Evolutionary conservation across 1,284 basidiomycete genomes (phyloP), one percentile per base, ranked within the genome.

Genomic region (Cutaneotrichosporon curvatum): DNA sequence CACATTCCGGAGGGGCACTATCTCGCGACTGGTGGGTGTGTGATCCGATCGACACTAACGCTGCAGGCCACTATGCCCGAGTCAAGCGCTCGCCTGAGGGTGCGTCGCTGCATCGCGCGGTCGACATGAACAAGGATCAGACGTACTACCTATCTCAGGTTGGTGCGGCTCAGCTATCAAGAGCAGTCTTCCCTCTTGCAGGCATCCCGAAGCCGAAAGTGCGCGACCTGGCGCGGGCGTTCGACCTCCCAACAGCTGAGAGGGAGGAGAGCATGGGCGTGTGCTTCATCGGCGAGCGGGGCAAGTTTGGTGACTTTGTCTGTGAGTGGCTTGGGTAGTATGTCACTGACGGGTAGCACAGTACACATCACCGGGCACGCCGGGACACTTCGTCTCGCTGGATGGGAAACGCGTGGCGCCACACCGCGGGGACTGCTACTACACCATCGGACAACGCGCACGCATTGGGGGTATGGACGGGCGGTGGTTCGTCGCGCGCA

Each of bases 181-280:
- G 84, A 55, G 78, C 88, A 0, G 67, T 92, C 2, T 94, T 97
- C 52, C 90, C 90, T 0, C 73, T 95, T 1, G 83, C 80, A 1
- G 64, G 76, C 12, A 65, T 85, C 5, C 75, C 70, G 3, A 95
- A 95, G 68, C 48, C 56, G 3, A 73, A 84, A 52, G 87, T 96
- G 0, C 78, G 88, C n/a, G 75, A 78, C 48, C 72, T 95, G n/a
- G 94, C 94, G 0, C 69, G 71, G 4, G 67, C 79, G 34, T 80
- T 79, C 65, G 70, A 67, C 0, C 72, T 98, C 10, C 83, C 84
- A 2, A 95, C 86, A 0, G 87, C 89, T 1, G 75, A 79, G 2
- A 77, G 88, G 45, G 77, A 76, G 19, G 94, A 98, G 65, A 91
- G 87, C 67, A 94, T 96, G 84, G 94, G 94, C 0, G 79, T 97